Conservation (phyloP, 345 rosid genomes). For the Noccaea bulbosa region DNA sequence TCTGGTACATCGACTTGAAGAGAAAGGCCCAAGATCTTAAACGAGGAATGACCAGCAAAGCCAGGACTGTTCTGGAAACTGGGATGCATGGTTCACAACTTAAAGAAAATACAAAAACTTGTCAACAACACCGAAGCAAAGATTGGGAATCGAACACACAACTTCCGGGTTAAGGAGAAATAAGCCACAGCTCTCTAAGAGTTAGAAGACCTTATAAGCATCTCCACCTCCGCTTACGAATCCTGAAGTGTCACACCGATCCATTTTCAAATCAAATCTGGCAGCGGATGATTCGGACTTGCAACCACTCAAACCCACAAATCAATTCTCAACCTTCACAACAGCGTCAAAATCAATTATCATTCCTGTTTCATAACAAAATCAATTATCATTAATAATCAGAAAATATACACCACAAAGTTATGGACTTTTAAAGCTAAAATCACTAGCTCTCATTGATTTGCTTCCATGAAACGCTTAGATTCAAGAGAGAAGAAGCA, state of each 20-base stretch:
- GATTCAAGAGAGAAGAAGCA: neutral
- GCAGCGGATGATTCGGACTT: conserved; percentile 29
- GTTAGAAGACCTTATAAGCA: conserved; percentile 52
- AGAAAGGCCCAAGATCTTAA: conserved; percentile 57
- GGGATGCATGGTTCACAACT: conserved; percentile 59
- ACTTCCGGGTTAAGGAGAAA: conserved; percentile 60
- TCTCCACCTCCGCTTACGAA: conserved; percentile 88
- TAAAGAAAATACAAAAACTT: conserved; percentile 28
- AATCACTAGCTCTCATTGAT: conserved; percentile 4
- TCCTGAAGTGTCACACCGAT: conserved; percentile 89
- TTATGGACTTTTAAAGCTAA: neutral
- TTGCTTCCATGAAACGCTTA: neutral
- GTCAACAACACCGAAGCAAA: conserved; percentile 54
- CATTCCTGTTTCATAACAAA: conserved; percentile 62
- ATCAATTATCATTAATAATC: no score
- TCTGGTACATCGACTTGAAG: conserved; percentile 51
- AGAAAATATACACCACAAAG: neutral
- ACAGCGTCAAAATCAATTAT: no score
- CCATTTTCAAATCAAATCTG: conserved; percentile 53
- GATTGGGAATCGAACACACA: conserved; percentile 46
- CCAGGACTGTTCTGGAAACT: conserved; percentile 49
- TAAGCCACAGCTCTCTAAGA: conserved; percentile 57
- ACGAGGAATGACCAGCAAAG: conserved; percentile 55
- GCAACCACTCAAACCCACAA: conserved; percentile 13
- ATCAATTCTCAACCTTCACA: conserved; percentile 38